These are phyloP conservation scores for Citrus mangshanensis DNA, from an alignment of 345 rosid species.

Conservation along the genomic window DNA sequence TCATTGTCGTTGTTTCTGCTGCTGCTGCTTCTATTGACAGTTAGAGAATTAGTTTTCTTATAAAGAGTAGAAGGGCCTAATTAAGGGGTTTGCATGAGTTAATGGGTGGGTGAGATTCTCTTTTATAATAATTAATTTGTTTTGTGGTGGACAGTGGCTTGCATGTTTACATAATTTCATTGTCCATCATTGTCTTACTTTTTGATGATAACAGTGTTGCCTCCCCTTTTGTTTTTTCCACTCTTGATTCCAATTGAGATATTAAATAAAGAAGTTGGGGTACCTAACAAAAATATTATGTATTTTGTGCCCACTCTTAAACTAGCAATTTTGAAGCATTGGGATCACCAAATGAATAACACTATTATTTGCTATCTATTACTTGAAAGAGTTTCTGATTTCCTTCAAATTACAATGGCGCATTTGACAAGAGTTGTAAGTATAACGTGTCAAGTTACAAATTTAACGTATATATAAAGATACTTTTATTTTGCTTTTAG, in stretches of 20 bases:
- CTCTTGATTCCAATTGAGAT: background rate
- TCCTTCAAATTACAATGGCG: background rate
- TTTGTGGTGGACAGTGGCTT: constrained; percentile 17
- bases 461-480: too few relatives aligned
- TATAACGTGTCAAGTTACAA: too few relatives aligned
- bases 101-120: constrained; percentile 19
- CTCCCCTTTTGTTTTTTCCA: background rate
- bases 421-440: too few relatives aligned
- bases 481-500: background rate
- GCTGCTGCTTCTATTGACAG: background rate
- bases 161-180: constrained; percentile 22
- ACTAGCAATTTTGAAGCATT: background rate
- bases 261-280: background rate
- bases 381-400: background rate
- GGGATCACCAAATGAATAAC: background rate
- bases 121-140: constrained; percentile 1
- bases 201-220: constrained; percentile 19
- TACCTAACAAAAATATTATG: background rate
- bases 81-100: background rate
- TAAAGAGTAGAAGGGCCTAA: constrained; percentile 6
- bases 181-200: constrained; percentile 19
- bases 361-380: background rate
- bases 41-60: background rate
- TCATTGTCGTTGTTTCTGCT: background rate
- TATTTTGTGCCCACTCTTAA: background rate